Evolutionary conservation across 1,284 basidiomycete genomes (phyloP), one percentile per base, ranked within the genome.

Genomic region (Trichosporon sp.): DNA sequence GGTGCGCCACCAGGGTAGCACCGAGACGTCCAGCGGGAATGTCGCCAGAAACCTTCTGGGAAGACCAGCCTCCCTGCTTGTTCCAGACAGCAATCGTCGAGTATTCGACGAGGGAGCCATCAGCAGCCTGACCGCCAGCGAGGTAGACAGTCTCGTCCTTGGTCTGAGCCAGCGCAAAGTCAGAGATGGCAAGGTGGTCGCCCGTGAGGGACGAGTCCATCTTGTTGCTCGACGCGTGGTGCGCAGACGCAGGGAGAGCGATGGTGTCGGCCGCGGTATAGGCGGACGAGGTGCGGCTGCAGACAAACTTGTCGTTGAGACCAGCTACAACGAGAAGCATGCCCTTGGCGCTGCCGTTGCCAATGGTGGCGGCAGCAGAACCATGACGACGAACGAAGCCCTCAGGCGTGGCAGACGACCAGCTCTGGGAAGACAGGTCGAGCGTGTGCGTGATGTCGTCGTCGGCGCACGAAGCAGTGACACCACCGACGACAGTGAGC

Each of bases 1-100:
- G 83, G 74, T 84, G 83, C 12, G 79, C 79, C 21, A 83, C 79
- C 46, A 84, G 75, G 26, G 79, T 76, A n/a, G 80, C 81, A 54
- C 83, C 83, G 4, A 82, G 76, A 32, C 83, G 74, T 4, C 78
- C 80, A 51, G 73, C 69, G 6, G 83, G 83, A 14, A 82, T 72
- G 38, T 81, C 78, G 14, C 83, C 83, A 5, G 72, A 74, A 11
- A 79, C 78, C 26, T 68, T 67, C 68, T 82, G 76, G 16, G 78
- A 74, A 1, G 21, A 68, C 83, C 83, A 84, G 59, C 82, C 81
- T n/a, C 32, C 70, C 0, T 67, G 32, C 14, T 74, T 67, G 51
- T 76, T 78, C 80, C 80, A 84, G 2, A 79, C 71, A 11, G 79
- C 81, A n/a, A 83, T 72, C 6, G 76, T 78, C 16, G 74, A 67